These are phyloP conservation scores for Miscanthus lutarioriparius DNA, from an alignment of 176 grass and related monocot genomes.

Conservation along the genomic window DNA sequence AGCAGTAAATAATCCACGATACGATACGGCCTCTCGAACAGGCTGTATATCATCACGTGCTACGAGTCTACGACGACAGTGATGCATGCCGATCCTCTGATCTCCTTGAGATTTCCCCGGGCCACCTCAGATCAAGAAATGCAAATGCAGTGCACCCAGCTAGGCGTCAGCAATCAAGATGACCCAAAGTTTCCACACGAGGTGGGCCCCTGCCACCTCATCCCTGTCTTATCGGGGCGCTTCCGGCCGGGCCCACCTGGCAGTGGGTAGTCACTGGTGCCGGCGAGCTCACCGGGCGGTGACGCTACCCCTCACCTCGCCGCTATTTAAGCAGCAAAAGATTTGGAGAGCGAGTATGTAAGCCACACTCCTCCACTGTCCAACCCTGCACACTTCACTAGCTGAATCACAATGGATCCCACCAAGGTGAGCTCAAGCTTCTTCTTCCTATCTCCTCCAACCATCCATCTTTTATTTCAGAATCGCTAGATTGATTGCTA, in stretches of 20 bases:
- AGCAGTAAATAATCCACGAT: too few species aligned
- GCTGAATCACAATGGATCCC: conserved; percentile 30
- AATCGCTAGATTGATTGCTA: too few species aligned
- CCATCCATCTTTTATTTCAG: too few species aligned
- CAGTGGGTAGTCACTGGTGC: not conserved
- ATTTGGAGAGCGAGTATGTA: not conserved
- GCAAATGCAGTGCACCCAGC: not conserved
- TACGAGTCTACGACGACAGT: not conserved
- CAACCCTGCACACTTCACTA: not conserved
- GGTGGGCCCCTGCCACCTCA: not conserved
- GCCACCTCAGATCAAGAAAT: not conserved
- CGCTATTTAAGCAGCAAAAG: conserved; percentile 37
- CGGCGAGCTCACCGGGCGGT: conserved; percentile 3
- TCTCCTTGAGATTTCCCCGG: not conserved
- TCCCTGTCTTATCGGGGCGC: not conserved
- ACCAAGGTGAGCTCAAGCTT: conserved; percentile 30
- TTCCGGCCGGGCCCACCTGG: not conserved
- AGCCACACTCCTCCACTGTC: not conserved
- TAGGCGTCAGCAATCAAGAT: not conserved
- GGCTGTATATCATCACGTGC: not conserved
- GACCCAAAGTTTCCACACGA: conserved; percentile 1
- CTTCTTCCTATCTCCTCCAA: not conserved
- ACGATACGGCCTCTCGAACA: too few species aligned
- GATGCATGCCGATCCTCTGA: not conserved
- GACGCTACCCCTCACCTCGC: not conserved